Evolutionary conservation across 2,329 filamentous ascomycete species (phyloP).

Genomic region (Aureobasidium sp.): DNA sequence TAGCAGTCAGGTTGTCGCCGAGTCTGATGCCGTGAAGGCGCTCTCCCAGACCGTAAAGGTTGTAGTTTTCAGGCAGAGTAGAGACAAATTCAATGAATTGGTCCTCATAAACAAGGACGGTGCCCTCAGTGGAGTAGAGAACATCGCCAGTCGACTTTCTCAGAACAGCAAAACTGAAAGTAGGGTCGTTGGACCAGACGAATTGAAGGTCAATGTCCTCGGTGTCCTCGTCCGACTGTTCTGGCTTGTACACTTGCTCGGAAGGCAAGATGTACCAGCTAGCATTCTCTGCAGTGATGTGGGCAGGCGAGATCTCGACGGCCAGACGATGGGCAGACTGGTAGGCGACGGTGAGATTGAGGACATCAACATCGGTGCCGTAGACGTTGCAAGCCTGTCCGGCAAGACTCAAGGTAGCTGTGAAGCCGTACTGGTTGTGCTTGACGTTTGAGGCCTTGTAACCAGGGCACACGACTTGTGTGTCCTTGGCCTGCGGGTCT

Average conservation of each 20-base stretch:
- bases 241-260: conserved; percentile 53
- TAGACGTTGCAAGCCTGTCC: conserved; percentile 63
- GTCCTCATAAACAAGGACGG: conserved; percentile 63
- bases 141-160: conserved; percentile 56
- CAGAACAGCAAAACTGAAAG: conserved; percentile 51
- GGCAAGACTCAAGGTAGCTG: conserved; percentile 46
- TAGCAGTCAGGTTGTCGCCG: conserved; percentile 65
- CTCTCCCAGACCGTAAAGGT: conserved; percentile 69
- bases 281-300: conserved; percentile 39
- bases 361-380: conserved; percentile 62
- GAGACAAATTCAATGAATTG: conserved; percentile 71
- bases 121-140: conserved; percentile 60
- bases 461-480: conserved; percentile 56
- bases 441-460: conserved; percentile 49
- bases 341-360: conserved; percentile 63
- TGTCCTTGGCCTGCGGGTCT: conserved; percentile 57
- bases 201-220: conserved; percentile 45
- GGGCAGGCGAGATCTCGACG: conserved; percentile 61
- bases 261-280: conserved; percentile 57
- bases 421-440: conserved; percentile 42
- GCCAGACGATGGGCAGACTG: conserved; percentile 60
- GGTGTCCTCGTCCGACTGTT: conserved; percentile 34
- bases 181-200: conserved; percentile 50
- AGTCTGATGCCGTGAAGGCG: conserved; percentile 63
- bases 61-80: conserved; percentile 61